Conservation (phyloP, 2,329 filamentous ascomycete genomes). For the Trichophyton simii region DNA sequence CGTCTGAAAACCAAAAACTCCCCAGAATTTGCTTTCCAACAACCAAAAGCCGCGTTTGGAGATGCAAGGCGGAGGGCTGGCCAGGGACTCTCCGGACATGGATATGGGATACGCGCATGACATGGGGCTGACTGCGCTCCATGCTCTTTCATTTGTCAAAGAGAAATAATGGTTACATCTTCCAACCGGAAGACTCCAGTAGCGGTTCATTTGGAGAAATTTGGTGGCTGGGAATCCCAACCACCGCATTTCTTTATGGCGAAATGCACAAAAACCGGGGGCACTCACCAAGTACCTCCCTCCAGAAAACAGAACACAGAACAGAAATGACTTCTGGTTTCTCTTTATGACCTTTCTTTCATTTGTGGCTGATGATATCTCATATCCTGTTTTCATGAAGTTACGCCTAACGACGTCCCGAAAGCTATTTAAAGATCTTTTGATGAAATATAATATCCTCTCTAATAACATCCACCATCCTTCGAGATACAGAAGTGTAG, state of each 20-base stretch:
- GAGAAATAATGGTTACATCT: neutral
- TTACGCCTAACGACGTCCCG: neutral
- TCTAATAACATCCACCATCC: neutral
- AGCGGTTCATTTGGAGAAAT: neutral
- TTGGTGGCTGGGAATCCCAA: conserved; percentile 10
- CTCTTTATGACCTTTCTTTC: neutral
- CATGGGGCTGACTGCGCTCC: neutral
- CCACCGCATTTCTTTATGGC: conserved; percentile 2
- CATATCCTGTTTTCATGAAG: neutral
- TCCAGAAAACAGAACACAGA: neutral
- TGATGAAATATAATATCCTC: neutral
- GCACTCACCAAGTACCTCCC: neutral
- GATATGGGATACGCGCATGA: neutral
- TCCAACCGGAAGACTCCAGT: neutral
- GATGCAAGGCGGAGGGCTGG: neutral
- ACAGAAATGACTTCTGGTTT: neutral
- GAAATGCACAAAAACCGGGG: neutral
- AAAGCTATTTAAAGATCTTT: neutral
- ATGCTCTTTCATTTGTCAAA: neutral
- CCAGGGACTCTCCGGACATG: neutral
- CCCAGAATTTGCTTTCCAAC: neutral
- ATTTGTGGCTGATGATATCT: neutral
- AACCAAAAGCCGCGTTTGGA: neutral
- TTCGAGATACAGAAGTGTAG: neutral
- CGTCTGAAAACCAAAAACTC: no score